Evolutionary conservation across 1,284 basidiomycete species (phyloP).

Genomic region (Kwoniella shivajii): DNA sequence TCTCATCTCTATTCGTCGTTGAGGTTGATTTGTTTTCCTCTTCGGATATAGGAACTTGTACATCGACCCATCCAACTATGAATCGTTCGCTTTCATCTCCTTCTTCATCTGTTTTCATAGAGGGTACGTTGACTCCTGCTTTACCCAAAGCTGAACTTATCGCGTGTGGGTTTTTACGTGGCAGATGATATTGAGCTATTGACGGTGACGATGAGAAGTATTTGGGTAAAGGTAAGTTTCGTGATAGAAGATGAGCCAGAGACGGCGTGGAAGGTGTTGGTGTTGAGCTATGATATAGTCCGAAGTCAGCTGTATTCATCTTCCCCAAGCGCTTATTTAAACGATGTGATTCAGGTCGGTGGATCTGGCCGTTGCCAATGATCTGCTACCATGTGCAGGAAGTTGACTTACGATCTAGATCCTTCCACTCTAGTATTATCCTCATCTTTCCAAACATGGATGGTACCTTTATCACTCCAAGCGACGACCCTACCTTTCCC

Average conservation of each 20-base stretch:
- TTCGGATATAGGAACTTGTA: constrained; percentile 42
- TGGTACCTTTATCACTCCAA: constrained; percentile 93
- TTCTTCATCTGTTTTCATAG: constrained; percentile 32
- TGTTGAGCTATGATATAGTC: constrained; percentile 9
- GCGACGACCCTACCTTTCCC: constrained; percentile 34
- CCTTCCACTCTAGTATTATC: constrained; percentile 22
- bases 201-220: constrained; percentile 94
- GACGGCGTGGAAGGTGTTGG: constrained; percentile 53
- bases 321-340: no score
- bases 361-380: neutral
- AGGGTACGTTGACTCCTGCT: constrained; percentile 51
- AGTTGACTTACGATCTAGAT: constrained; percentile 13
- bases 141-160: constrained; percentile 43
- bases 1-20: neutral
- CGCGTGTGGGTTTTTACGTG: constrained; percentile 56
- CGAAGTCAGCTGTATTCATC: neutral
- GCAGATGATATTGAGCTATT: constrained; percentile 88
- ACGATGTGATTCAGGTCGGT: no score
- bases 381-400: no score
- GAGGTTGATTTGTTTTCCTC: neutral
- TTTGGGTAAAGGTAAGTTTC: constrained; percentile 79
- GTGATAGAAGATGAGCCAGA: constrained; percentile 70
- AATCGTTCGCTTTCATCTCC: constrained; percentile 63
- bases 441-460: constrained; percentile 72
- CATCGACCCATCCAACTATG: constrained; percentile 78